Base-by-base conservation (phyloP, 2,329 filamentous ascomycete genomes). In the Chrysoporthe deuterocubensis region DNA sequence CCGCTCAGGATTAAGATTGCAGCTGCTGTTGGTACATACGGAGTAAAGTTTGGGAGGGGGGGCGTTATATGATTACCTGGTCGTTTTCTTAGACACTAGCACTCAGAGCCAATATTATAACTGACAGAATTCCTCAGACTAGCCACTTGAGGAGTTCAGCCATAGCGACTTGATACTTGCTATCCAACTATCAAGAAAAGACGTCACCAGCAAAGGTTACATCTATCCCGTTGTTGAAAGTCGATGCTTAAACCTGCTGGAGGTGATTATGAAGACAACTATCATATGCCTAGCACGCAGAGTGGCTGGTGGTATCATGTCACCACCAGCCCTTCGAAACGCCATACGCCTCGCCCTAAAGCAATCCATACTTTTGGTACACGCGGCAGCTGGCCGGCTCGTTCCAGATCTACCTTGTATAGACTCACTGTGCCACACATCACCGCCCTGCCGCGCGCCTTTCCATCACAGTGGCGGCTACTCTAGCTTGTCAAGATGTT, bases 401-500 rank as follows among this genome's bases (percentile, higher is more conserved):
- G 16, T 32, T 59, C 21, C 26, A 43, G 44, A 48, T 61, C n/a
- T 46, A 54, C 44, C 66, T 7, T n/a, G 26, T 34, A 60, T 32
- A 18, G 14, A 50, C 18, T 26, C 62, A 18, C 34, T 8, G 54
- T 34, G n/a, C 21, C n/a, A 2, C 34, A 56, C 52, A 4, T 8
- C 40, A 18, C 40, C 11, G 18, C 4, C 21, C 18, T 48, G 40
- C 21, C n/a, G 4, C 26, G n/a, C 26, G 26, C 26, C 26, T 26
- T 0, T 26, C 14, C 56, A n/a, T 16, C 32, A 42, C 43, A 52
- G 8, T 40, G 11, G 43, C 11, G 37, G 37, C 21, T 81, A 98
- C 80, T 99, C 96, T 77, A 99, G 81, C 81, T 98, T 98, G 77
- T 99, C 96, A 78, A 99, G 79, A 83, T 99, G 96, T 77, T 98